phyloP scores from a whole-genome alignment of 805 yeast genomes.

The Pichia ethanolica region DNA sequence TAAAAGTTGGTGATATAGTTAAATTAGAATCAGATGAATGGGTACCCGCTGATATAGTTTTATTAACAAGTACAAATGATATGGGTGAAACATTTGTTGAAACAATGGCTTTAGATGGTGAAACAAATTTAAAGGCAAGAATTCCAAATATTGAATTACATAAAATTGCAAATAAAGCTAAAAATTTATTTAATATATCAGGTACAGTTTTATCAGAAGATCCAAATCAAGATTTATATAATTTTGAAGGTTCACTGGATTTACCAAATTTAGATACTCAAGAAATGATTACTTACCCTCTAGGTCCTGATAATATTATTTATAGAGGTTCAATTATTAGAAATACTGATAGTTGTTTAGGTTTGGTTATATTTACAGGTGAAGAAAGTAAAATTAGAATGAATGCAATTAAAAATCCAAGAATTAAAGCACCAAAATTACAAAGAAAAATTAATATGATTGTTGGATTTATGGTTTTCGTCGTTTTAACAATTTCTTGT shows the following conservation, averaged over 20 bases:
- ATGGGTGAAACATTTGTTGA: constrained; percentile 68
- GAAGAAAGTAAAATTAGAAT: constrained; percentile 93
- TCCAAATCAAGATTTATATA: constrained; percentile 86
- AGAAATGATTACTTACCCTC: constrained; percentile 40
- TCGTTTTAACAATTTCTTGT: constrained; percentile 67
- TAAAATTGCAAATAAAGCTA: constrained; percentile 40
- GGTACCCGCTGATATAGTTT: constrained; percentile 85
- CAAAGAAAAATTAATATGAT: constrained; percentile 78
- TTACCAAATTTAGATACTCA: constrained; percentile 22
- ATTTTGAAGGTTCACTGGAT: constrained; percentile 72
- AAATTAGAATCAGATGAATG: constrained; percentile 73
- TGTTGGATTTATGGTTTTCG: constrained; percentile 78
- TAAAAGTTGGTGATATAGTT: constrained; percentile 84
- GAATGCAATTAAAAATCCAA: constrained; percentile 86
- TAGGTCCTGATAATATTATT: constrained; percentile 74
- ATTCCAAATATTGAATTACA: constrained; percentile 60
- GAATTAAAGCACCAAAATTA: constrained; percentile 88
- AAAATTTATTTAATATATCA: constrained; percentile 40
- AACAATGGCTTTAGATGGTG: constrained; percentile 98
- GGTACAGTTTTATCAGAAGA: constrained; percentile 70
- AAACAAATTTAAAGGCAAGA: constrained; percentile 79
- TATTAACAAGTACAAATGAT: constrained; percentile 63
- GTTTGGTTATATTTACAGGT: constrained; percentile 86
- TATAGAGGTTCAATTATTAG: constrained; percentile 88
- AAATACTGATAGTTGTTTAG: constrained; percentile 69